These are phyloP conservation scores for Fusarium concolor DNA, from an alignment of 2,329 filamentous ascomycete species.

Conservation along the genomic window DNA sequence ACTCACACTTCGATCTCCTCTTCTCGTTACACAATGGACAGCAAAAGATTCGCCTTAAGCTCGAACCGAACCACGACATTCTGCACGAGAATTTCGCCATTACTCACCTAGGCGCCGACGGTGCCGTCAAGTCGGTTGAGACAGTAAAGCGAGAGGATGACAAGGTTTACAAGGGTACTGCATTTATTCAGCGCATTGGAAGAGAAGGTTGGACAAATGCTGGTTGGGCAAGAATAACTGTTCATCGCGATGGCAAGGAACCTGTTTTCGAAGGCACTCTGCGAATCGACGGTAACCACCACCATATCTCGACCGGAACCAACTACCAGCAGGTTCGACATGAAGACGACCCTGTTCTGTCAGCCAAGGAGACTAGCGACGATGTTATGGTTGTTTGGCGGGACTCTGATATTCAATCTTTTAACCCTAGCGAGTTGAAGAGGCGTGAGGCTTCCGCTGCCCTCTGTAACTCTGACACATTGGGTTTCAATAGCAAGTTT, in stretches of 20 bases:
- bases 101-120: conserved; percentile 77
- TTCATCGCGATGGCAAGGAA: conserved; percentile 78
- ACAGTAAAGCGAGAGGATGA: conserved; percentile 78
- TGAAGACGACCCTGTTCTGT: conserved; percentile 74
- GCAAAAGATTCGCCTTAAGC: conserved; percentile 79
- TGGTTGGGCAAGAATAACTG: conserved; percentile 86
- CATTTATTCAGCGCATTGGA: conserved; percentile 74
- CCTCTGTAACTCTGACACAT: conserved; percentile 78
- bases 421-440: conserved; percentile 69
- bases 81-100: conserved; percentile 81
- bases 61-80: conserved; percentile 93
- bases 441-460: conserved; percentile 65
- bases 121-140: conserved; percentile 74
- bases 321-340: conserved; percentile 81
- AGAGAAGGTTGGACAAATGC: conserved; percentile 78
- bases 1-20: conserved; percentile 85
- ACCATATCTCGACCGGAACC: conserved; percentile 83
- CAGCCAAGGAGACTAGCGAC: conserved; percentile 60
- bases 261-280: conserved; percentile 95
- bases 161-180: conserved; percentile 84
- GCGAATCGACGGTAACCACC: conserved; percentile 80
- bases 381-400: conserved; percentile 93
- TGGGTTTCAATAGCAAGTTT: conserved; percentile 82
- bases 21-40: conserved; percentile 77
- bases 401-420: conserved; percentile 81